These are phyloP conservation scores for Cercospora brassicicola DNA, from an alignment of 2,329 filamentous ascomycete species.

Conservation along the genomic window DNA sequence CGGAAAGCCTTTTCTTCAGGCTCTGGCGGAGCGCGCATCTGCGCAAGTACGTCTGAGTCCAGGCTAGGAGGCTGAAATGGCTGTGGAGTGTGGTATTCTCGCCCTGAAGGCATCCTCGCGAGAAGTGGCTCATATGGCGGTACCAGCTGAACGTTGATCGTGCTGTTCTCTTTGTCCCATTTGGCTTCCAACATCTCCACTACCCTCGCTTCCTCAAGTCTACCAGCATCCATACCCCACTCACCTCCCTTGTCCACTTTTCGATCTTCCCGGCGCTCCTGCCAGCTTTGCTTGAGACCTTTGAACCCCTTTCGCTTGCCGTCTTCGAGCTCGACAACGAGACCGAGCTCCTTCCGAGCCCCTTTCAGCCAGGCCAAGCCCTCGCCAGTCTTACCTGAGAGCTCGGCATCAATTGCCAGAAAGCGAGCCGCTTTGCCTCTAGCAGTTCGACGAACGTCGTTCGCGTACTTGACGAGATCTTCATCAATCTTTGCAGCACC, in stretches of 20 bases:
- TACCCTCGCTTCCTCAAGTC: slow-evolving; percentile 78
- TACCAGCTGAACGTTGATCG: slow-evolving; percentile 78
- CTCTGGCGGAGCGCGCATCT: slow-evolving; percentile 59
- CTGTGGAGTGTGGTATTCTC: slow-evolving; percentile 76
- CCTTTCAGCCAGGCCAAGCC: slow-evolving; percentile 85
- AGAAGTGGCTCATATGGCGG: slow-evolving; percentile 71
- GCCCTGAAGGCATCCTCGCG: slow-evolving; percentile 78
- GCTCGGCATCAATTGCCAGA: slow-evolving; percentile 84
- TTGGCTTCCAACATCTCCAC: slow-evolving; percentile 84
- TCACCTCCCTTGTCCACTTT: slow-evolving; percentile 68
- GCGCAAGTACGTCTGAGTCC: slow-evolving; percentile 61
- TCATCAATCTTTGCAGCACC: slow-evolving; percentile 59
- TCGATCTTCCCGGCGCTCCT: slow-evolving; percentile 75
- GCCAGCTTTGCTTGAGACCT: slow-evolving; percentile 70
- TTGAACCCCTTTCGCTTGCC: slow-evolving; percentile 59
- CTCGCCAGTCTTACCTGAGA: slow-evolving; percentile 75
- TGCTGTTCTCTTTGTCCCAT: slow-evolving; percentile 92
- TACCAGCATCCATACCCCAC: slow-evolving; percentile 83
- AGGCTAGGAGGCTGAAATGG: slow-evolving; percentile 66
- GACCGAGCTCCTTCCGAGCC: slow-evolving; percentile 71
- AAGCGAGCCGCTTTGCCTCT: slow-evolving; percentile 86
- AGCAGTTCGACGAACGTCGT: slow-evolving; percentile 71
- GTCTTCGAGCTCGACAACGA: slow-evolving; percentile 49
- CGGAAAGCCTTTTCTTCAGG: slow-evolving; percentile 46
- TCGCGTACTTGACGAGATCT: slow-evolving; percentile 68